These are phyloP conservation scores for Dendrobium huoshanense DNA, from an alignment of 106 monocot species.

Conservation along the genomic window DNA sequence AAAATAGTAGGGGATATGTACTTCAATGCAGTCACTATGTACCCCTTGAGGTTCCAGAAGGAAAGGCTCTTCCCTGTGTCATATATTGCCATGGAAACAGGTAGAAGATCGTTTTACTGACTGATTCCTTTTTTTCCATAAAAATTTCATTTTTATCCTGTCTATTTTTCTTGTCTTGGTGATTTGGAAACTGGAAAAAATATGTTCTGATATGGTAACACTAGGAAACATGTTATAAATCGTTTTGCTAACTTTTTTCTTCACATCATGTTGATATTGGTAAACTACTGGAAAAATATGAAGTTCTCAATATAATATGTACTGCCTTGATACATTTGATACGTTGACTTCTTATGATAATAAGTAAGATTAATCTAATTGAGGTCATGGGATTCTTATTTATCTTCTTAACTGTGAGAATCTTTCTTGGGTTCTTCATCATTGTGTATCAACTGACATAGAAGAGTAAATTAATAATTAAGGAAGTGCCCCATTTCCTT, in stretches of 20 bases:
- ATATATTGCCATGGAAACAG: slow-evolving; percentile 99
- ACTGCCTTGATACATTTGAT: not conserved
- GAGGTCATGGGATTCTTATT: not conserved
- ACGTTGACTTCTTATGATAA: not conserved
- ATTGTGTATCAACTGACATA: not conserved
- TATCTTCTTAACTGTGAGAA: not conserved
- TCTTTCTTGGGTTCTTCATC: not conserved
- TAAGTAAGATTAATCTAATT: not conserved
- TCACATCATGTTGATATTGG: not conserved
- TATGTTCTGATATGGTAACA: no score
- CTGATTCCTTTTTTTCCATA: not conserved
- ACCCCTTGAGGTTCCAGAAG: slow-evolving; percentile 57
- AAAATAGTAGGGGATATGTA: slow-evolving; percentile 62
- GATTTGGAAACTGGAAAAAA: not conserved
- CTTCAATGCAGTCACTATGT: slow-evolving; percentile 89
- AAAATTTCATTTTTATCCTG: not conserved
- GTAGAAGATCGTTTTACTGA: slow-evolving; percentile 15
- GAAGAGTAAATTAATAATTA: not conserved
- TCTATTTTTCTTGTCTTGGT: not conserved
- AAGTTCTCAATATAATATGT: not conserved
- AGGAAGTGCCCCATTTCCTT: not conserved
- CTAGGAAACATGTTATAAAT: no score
- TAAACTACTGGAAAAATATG: not conserved
- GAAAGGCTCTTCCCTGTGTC: slow-evolving; percentile 79
- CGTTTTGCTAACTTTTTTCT: not conserved